Conservation (phyloP, 2,329 filamentous ascomycete species). For the Fusarium longipes region DNA sequence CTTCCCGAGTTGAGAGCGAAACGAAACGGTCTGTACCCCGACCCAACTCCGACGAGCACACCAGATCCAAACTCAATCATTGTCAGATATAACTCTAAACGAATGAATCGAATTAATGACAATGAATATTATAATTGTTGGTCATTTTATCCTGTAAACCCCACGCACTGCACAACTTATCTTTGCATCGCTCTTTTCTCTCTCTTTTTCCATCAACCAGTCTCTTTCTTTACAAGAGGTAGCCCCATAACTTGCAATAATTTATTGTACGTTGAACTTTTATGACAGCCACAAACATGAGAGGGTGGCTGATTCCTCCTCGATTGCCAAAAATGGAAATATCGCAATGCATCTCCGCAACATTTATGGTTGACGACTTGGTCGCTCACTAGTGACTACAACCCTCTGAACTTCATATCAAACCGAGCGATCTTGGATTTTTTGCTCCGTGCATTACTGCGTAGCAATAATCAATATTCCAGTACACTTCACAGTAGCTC, state of each 20-base stretch:
- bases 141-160: constrained; percentile 31
- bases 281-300: constrained; percentile 20
- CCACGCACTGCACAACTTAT: background rate
- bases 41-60: constrained; percentile 31
- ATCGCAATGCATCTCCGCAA: constrained; percentile 1
- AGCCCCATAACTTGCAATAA: background rate
- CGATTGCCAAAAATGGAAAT: constrained; percentile 16
- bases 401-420: background rate
- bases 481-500: background rate
- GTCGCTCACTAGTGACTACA: background rate
- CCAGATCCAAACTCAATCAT: constrained; percentile 30
- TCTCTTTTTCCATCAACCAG: background rate
- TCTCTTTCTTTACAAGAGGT: background rate
- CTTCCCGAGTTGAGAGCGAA: constrained; percentile 13
- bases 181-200: background rate
- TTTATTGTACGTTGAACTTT: background rate
- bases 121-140: constrained; percentile 18
- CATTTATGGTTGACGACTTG: constrained; percentile 3
- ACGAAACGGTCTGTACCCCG: constrained; percentile 26
- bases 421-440: constrained; percentile 6
- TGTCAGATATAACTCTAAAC: constrained; percentile 21
- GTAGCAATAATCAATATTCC: background rate
- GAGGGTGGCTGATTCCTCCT: constrained; percentile 9
- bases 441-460: no score
- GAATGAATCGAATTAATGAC: constrained; percentile 24